Conservation (phyloP, 2,329 filamentous ascomycete species). For the Emergomyces pasteurianus region DNA sequence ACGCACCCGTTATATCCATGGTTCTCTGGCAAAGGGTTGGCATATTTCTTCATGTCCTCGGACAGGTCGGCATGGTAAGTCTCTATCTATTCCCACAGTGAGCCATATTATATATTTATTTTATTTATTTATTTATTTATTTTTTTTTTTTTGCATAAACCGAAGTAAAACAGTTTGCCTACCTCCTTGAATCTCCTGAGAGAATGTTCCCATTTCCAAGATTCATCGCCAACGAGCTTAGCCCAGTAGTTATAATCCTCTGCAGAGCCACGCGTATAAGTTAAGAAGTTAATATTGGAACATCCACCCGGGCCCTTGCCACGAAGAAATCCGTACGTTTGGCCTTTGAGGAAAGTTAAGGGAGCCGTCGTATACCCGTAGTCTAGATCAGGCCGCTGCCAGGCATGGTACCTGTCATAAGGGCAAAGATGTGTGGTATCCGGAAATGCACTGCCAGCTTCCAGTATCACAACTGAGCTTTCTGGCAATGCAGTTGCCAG, state of each 20-base stretch:
- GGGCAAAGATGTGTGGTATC: background rate
- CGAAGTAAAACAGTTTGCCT: background rate
- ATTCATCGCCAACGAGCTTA: slow-evolving; percentile 16
- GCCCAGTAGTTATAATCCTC: slow-evolving; percentile 26
- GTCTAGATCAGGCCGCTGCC: background rate
- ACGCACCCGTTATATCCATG: slow-evolving; percentile 1
- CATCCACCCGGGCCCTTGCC: slow-evolving; percentile 25
- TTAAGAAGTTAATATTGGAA: slow-evolving; percentile 25
- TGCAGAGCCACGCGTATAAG: slow-evolving; percentile 30
- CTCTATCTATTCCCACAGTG: background rate
- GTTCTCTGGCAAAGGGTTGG: background rate
- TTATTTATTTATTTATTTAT: too few species aligned
- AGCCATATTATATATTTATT: too few species aligned
- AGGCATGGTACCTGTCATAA: background rate
- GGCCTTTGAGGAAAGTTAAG: background rate
- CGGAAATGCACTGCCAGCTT: background rate
- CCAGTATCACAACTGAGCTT: background rate
- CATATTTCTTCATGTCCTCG: background rate
- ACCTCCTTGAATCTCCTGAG: slow-evolving; percentile 2
- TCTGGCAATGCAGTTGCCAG: background rate
- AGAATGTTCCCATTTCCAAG: slow-evolving; percentile 15
- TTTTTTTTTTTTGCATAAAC: too few species aligned
- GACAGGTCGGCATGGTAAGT: background rate
- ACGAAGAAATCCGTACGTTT: slow-evolving; percentile 8
- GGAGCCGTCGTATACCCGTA: background rate